Evolutionary conservation across 1,139 yeast species (phyloP), one percentile per base, ranked within the genome.

Genomic region (Lodderomyces jiufengensis): DNA sequence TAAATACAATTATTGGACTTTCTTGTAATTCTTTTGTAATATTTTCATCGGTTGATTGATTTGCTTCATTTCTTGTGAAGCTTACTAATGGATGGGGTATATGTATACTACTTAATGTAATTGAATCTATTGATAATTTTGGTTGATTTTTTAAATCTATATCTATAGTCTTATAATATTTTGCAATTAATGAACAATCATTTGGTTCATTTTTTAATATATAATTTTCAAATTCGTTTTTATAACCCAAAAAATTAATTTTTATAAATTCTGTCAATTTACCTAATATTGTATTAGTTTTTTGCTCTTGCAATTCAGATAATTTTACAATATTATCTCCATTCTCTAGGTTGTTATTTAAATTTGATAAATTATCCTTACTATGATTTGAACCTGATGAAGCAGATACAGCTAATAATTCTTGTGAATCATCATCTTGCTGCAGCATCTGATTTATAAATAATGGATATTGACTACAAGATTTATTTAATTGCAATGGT

Each of bases 1-100:
- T 50, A 36, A 84, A 73, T 10, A 84, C 63, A 10, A 81, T 55
- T 4, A 77, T 62, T 0, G 94, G 92, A 33, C 80, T 57, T 15
- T 65, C 66, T 18, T 63, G 58, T 28, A 77, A 57, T 35, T 70
- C 70, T 12, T 51, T 46, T 15, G 29, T 32, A 11, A 71, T 59
- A 32, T 57, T 54, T 3, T 38, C 51, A 40, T 42, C 46, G 30
- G 30, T 45, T 28, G 40, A 46, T 29, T 43, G 55, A 37, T 53
- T 60, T 32, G 48, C 56, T 41, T 56, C 73, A 37, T 73, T 64
- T 32, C 62, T 63, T 55, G 71, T 65, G 44, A 70, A 76, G 39
- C 63, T 73, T 18, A 65, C 51, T 33, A 77, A 55, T 1, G 82
- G 82, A 49, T 77, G 82, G 1, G 75, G 75, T 9, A 75, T 72